Base-by-base conservation (phyloP, 345 rosid genomes). In the Bretschneidera sinensis region DNA sequence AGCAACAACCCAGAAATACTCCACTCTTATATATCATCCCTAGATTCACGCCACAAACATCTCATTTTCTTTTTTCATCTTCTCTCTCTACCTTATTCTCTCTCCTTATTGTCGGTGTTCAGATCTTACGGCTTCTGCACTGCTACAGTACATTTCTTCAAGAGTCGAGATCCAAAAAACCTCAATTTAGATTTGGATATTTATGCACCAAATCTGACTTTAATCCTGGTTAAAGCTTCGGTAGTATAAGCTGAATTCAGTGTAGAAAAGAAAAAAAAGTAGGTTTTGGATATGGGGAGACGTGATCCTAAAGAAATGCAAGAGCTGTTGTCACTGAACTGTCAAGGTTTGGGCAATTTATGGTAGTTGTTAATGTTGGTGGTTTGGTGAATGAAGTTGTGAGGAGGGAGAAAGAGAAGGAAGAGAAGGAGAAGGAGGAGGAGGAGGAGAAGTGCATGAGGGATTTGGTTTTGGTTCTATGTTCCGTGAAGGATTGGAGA, bases 31-130 rank as follows among this genome's bases (percentile, higher is more conserved):
- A 24, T 58, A 23, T 59, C n/a, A 59, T 55, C 53, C 69, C 74
- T 79, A 64, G 74, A 78, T 76, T 72, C 69, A 72, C 65, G 82
- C 78, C 75, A 51, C 47, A 48, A 71, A 68, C 49, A 71, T 60
- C 58, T 58, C 54, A 39, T 22, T 31, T 31, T 4, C 21, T 60
- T 48, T 33, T 8, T 2, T 59, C 6, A 17, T 17, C 22, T 15
- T 65, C 63, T 59, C 66, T 71, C 68, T 55, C 52, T 15, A 2
- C 22, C 65, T 51, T 33, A 53, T 20, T 5, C 54, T 16, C 45
- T 23, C 49, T 19, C 43, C 6, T 18, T 1, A 20, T 55, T 79
- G 87, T 80, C 84, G 86, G 84, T 83, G 83, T 67, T 68, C 77
- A 75, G 84, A 70, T 81, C 85, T 83, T 60, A 65, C 76, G 35